Base-by-base conservation (phyloP, 78 protist species). In the Emiliania huxleyi region DNA sequence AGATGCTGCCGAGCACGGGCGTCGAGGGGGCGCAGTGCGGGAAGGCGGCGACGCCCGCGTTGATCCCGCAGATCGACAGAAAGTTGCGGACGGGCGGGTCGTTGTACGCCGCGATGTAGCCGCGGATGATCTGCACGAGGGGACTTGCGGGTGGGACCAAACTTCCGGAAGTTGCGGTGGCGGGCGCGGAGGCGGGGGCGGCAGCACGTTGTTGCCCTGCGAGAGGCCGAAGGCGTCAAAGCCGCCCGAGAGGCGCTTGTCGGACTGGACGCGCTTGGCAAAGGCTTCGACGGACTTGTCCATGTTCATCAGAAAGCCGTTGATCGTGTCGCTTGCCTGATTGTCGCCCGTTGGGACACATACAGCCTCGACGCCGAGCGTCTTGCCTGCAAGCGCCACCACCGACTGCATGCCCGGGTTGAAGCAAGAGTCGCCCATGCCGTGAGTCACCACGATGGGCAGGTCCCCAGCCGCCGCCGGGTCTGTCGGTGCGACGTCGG, bases 401-500 rank as follows among this genome's bases (percentile, higher is more conserved):
- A 90, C 25, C 37, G 45, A 33, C 81, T 90, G 21, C 93, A 91
- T 91, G 33, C 93, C 93, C 3, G 93, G 62, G 69, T 91, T 91
- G 93, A 91, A 91, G 42, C 93, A 91, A 3, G 88, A 73, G 62
- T 91, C 93, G 37, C 93, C 93, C 93, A 91, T 91, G 37, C 93
- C 93, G 62, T 91, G 93, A 8, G 93, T 87, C 11, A 73, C 48
- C 69, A 90, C 93, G 52, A 71, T 33, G 46, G 93, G 93, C 2
- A 90, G 91, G n/a, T n/a, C n/a, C n/a, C n/a, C n/a, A n/a, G n/a
- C n/a, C n/a, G n/a, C n/a, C n/a, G n/a, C n/a, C n/a, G n/a, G n/a
- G n/a, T n/a, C n/a, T n/a, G n/a, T n/a, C n/a, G n/a, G n/a, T n/a
- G n/a, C n/a, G n/a, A n/a, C n/a, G n/a, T n/a, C n/a, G n/a, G n/a